A percentile compares a stretch with the other conserved stretches of the same genome.
Conservation (phyloP, 164 flowering plant genomes). For the Stephania cephalantha region DNA sequence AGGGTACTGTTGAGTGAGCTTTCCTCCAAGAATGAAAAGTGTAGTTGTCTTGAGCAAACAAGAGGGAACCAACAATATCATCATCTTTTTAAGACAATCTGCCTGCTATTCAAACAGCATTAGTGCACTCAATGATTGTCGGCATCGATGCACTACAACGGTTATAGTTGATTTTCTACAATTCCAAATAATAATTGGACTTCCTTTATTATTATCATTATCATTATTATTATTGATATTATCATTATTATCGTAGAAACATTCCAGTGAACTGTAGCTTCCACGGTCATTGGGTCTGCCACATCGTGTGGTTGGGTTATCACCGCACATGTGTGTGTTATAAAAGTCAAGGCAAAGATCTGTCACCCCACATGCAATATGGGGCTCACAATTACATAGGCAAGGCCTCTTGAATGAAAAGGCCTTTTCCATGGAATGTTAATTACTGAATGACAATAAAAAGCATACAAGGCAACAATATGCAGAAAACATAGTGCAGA, state of each 20-base stretch:
- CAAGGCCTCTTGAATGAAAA: neutral
- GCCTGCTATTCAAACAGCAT: neutral
- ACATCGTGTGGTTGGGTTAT: neutral
- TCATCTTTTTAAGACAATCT: neutral
- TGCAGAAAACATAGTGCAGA: neutral
- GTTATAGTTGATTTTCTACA: neutral
- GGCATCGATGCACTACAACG: neutral
- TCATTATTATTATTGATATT: neutral
- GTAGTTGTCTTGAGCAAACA: neutral
- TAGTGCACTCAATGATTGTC: neutral
- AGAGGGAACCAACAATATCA: neutral
- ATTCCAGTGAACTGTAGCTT: slow-evolving; percentile 2
- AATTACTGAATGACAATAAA: neutral
- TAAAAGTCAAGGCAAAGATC: slow-evolving; percentile 8
- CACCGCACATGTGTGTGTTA: slow-evolving; percentile 8
- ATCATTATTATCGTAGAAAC: slow-evolving; percentile 1
- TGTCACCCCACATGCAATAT: slow-evolving; percentile 10
- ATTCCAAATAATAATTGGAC: neutral
- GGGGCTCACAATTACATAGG: slow-evolving; percentile 4
- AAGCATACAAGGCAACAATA: neutral
- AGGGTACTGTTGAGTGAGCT: neutral
- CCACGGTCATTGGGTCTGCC: slow-evolving; percentile 12
- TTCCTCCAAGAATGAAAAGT: neutral
- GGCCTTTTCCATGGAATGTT: neutral
- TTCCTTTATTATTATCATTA: neutral